Evolutionary conservation across 2,329 filamentous ascomycete species (phyloP).

Genomic region (Fusarium decemcellulare): DNA sequence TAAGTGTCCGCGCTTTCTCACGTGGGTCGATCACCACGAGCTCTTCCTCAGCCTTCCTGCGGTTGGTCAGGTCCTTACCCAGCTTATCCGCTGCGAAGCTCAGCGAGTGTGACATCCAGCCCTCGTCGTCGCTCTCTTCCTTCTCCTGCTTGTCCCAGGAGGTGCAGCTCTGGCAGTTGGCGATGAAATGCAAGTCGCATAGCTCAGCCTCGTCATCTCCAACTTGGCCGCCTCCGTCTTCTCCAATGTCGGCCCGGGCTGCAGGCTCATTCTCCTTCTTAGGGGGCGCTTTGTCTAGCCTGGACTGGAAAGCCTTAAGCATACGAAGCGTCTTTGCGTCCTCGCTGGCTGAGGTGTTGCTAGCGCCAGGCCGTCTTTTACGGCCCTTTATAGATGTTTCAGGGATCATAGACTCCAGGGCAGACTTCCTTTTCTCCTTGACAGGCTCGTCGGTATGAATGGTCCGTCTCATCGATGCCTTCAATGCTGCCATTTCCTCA

Average conservation of each 20-base stretch:
- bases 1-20: constrained; percentile 82
- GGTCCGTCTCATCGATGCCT: constrained; percentile 84
- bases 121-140: constrained; percentile 72
- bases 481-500: constrained; percentile 84
- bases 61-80: constrained; percentile 92
- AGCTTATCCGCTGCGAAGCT: constrained; percentile 91
- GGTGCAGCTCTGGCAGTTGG: constrained; percentile 92
- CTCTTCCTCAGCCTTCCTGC: constrained; percentile 91
- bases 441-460: constrained; percentile 62
- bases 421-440: constrained; percentile 74
- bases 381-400: constrained; percentile 78
- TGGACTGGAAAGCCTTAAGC: constrained; percentile 84
- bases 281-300: constrained; percentile 71
- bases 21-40: constrained; percentile 93
- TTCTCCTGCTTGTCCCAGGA: constrained; percentile 81
- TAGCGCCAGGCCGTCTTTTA: constrained; percentile 74
- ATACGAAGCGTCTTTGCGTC: constrained; percentile 78
- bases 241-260: constrained; percentile 42
- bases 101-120: constrained; percentile 90
- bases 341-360: constrained; percentile 65
- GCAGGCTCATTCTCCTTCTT: constrained; percentile 52
- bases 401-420: constrained; percentile 82
- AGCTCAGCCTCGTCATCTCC: constrained; percentile 78
- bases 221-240: constrained; percentile 39
- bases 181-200: constrained; percentile 96